phyloP scores from a whole-genome alignment of 2,329 filamentous ascomycete species.

The Fusarium tuaranense region DNA sequence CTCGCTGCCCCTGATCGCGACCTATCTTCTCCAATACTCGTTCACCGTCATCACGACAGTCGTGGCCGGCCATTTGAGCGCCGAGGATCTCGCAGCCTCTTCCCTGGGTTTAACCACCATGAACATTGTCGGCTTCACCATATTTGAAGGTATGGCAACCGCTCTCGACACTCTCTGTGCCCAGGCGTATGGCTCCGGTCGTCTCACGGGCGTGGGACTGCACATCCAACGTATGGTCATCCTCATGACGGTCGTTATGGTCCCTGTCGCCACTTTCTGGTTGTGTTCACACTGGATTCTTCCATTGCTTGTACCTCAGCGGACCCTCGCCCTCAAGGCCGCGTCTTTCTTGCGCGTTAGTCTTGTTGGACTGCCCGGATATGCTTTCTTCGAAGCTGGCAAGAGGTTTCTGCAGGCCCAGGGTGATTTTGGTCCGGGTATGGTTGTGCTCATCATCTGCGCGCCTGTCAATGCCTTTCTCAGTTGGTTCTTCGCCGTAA shows the following conservation, averaged over 20 bases:
- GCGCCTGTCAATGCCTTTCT: conserved; percentile 61
- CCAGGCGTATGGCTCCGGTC: conserved; percentile 52
- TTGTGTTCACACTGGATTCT: conserved; percentile 60
- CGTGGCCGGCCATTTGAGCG: conserved; percentile 64
- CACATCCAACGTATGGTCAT: conserved; percentile 67
- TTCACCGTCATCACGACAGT: conserved; percentile 64
- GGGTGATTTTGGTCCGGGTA: conserved; percentile 63
- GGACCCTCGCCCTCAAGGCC: conserved; percentile 60
- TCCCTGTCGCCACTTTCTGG: conserved; percentile 64
- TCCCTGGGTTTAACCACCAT: conserved; percentile 65
- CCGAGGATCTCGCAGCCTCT: conserved; percentile 65
- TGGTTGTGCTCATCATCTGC: conserved; percentile 60
- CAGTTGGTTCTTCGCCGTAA: conserved; percentile 62
- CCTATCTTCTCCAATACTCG: conserved; percentile 67
- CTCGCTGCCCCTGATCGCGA: conserved; percentile 62
- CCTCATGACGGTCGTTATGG: conserved; percentile 59
- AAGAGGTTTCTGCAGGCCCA: conserved; percentile 69
- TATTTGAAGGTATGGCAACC: conserved; percentile 48
- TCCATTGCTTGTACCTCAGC: conserved; percentile 59
- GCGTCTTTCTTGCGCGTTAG: conserved; percentile 62
- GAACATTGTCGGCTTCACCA: conserved; percentile 65
- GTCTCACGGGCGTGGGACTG: conserved; percentile 60
- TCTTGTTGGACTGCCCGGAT: conserved; percentile 63
- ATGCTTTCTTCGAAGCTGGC: conserved; percentile 65
- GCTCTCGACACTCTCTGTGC: conserved; percentile 45